A percentile compares a stretch with the other conserved stretches of the same genome.
These are phyloP conservation scores for Schoenoplectus tabernaemontani DNA, from an alignment of 202 grass and related monocot genomes.

Conservation along the genomic window DNA sequence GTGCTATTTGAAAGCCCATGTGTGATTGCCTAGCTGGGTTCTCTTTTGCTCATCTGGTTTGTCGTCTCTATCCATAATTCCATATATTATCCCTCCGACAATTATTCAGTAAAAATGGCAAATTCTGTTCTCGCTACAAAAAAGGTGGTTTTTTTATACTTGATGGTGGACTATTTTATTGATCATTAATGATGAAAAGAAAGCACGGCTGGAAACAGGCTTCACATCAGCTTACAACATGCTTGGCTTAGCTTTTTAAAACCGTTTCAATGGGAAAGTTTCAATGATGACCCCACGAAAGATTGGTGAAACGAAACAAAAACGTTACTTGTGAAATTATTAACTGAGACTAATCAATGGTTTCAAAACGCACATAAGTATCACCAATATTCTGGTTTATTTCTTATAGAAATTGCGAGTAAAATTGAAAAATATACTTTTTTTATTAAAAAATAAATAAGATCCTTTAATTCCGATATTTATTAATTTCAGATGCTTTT, in stretches of 20 bases:
- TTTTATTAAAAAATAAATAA: too few relatives aligned
- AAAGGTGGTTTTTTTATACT: background rate
- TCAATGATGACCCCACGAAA: conserved; percentile 10
- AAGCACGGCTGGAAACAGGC: background rate
- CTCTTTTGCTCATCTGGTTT: conserved; percentile 13
- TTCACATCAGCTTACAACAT: background rate
- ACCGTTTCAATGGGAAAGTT: background rate
- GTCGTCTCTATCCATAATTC: conserved; percentile 24
- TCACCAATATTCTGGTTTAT: background rate
- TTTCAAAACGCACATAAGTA: background rate
- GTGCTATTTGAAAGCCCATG: conserved; percentile 12
- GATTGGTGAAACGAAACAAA: conserved; percentile 1
- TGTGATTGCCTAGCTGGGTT: conserved; percentile 11
- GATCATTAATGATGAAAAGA: background rate
- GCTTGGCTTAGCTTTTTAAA: background rate
- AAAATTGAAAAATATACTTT: too few relatives aligned
- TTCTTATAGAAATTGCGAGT: background rate
- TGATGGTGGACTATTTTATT: background rate
- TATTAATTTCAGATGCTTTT: too few relatives aligned
- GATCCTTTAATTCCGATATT: too few relatives aligned
- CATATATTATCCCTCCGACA: conserved; percentile 17
- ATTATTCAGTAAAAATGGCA: background rate
- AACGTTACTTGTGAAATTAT: background rate
- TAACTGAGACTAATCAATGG: background rate
- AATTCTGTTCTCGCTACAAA: background rate